Percentiles rank a stretch among this genome's conserved stretches.
phyloP scores from a whole-genome alignment of 768 basidiomycete genomes.

The Rhodosporidiobolus sp. region DNA sequence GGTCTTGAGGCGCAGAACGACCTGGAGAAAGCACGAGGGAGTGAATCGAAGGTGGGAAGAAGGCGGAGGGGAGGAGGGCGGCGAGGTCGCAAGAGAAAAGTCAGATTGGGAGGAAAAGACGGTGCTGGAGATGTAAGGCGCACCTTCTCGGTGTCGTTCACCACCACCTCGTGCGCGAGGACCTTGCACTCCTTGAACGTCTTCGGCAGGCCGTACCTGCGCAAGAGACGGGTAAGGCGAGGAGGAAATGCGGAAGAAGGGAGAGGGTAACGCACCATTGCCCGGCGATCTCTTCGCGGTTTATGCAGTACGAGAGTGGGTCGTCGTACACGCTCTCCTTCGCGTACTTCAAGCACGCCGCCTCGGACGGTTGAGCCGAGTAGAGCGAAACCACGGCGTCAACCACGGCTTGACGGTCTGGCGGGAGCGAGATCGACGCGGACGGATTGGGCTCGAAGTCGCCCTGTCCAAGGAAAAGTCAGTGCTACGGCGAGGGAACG shows the following conservation, averaged over 20 bases:
- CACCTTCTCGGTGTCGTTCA: constrained; percentile 3
- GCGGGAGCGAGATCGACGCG: background rate
- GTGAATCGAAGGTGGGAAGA: no score
- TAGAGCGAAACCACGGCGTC: background rate
- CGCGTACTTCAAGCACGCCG: background rate
- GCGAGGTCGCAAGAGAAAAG: background rate
- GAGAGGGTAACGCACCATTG: background rate
- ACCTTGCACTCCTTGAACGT: constrained; percentile 1
- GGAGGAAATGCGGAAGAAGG: background rate
- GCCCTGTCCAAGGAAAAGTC: background rate
- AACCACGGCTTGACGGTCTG: background rate
- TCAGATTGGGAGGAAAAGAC: background rate
- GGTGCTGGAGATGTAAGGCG: background rate
- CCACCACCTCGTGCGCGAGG: background rate
- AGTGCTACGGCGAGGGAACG: background rate
- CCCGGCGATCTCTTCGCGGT: background rate
- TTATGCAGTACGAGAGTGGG: constrained; percentile 8
- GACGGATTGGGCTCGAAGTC: background rate
- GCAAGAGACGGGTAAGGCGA: background rate
- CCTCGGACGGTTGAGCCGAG: background rate
- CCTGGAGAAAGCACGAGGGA: background rate
- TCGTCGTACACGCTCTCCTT: constrained; percentile 8
- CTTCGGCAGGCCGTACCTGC: constrained; percentile 6
- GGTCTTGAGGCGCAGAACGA: background rate
- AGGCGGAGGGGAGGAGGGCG: no score